phyloP scores from a whole-genome alignment of 257 asterid genomes.

The Leonotis leonurus region DNA sequence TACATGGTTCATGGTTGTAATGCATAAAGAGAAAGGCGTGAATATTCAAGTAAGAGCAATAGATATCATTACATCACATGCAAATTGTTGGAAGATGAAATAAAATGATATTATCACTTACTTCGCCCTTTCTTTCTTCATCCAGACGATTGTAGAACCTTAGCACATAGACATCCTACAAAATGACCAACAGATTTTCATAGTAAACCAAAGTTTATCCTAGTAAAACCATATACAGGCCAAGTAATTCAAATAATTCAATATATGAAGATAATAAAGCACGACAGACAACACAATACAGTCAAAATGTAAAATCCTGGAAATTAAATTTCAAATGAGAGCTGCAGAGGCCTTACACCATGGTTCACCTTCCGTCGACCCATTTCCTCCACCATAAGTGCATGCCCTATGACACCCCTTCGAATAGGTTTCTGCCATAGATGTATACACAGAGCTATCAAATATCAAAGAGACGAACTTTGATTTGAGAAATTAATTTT shows the following conservation, averaged over 20 bases:
- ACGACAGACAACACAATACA: background rate
- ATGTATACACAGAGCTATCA: background rate
- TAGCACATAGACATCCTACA: constrained; percentile 73
- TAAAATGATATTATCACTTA: constrained; percentile 37
- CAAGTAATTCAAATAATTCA: background rate
- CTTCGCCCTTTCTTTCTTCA: constrained; percentile 90
- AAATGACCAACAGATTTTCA: constrained; percentile 8
- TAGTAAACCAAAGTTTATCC: background rate
- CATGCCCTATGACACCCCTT: constrained; percentile 75
- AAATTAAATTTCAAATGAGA: background rate
- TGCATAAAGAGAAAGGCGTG: background rate
- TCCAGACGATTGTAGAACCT: constrained; percentile 91
- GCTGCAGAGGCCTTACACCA: constrained; percentile 47
- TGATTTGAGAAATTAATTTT: constrained; percentile 3
- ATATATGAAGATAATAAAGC: background rate
- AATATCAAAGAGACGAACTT: background rate
- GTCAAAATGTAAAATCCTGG: constrained; percentile 9
- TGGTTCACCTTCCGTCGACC: constrained; percentile 78
- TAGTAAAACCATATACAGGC: background rate
- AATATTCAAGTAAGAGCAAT: background rate
- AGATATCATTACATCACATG: background rate
- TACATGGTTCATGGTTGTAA: background rate
- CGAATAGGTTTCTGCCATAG: constrained; percentile 84
- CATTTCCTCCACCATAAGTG: constrained; percentile 87
- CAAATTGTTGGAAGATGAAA: background rate